Conservation (phyloP, 805 yeast genomes). For the Nakazawaea populi region DNA sequence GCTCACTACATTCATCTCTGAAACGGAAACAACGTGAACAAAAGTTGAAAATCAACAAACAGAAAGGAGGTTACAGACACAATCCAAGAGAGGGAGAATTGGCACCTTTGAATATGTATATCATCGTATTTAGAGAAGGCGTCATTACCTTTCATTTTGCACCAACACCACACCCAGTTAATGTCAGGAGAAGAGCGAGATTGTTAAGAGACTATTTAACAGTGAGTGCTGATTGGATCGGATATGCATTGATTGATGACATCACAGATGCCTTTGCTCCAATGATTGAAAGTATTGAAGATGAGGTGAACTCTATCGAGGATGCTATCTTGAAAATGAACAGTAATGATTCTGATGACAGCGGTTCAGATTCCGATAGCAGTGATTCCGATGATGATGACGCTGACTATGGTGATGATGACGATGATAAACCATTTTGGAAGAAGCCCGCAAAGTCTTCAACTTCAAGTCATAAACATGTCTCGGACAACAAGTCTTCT, state of each 20-base stretch:
- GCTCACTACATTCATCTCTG: slow-evolving; percentile 10
- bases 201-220: slow-evolving; percentile 80
- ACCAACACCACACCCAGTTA: slow-evolving; percentile 94
- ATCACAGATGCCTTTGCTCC: slow-evolving; percentile 98
- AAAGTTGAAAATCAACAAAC: slow-evolving; percentile 15
- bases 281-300: slow-evolving; percentile 88
- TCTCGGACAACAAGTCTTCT: slow-evolving; percentile 17
- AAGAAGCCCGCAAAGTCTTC: slow-evolving; percentile 23
- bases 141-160: slow-evolving; percentile 91
- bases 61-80: slow-evolving; percentile 15
- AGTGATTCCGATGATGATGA: slow-evolving; percentile 24
- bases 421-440: slow-evolving; percentile 23
- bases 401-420: slow-evolving; percentile 27
- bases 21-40: slow-evolving; percentile 11
- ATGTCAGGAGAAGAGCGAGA: slow-evolving; percentile 90
- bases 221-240: slow-evolving; percentile 94
- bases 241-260: slow-evolving; percentile 94
- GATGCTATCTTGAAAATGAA: slow-evolving; percentile 88
- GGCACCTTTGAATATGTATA: slow-evolving; percentile 87
- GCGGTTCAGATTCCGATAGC: slow-evolving; percentile 31
- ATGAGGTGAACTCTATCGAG: slow-evolving; percentile 91
- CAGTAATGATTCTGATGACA: slow-evolving; percentile 47
- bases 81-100: slow-evolving; percentile 45
- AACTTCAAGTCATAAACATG: slow-evolving; percentile 11
- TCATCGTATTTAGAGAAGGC: slow-evolving; percentile 85